Base-by-base conservation (phyloP, 2,329 filamentous ascomycete genomes). In the Pseudonectria buxi region DNA sequence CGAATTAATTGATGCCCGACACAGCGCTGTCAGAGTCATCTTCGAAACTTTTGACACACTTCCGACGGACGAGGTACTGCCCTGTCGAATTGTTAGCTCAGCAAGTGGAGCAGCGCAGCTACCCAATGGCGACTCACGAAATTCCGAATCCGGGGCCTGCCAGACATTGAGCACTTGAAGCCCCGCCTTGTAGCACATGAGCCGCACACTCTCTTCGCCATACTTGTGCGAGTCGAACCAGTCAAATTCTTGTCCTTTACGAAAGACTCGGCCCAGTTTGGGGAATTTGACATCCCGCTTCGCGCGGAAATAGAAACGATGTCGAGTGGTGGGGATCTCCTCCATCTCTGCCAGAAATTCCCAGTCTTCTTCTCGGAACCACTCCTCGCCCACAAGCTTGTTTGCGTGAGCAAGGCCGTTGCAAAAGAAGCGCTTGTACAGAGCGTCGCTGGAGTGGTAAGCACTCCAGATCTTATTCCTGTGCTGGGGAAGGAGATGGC, bases 191-290 rank as follows among this genome's bases (percentile, higher is more conserved):
- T 47, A 50, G 39, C 62, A 64, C 63, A 66, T 66, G 37, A 57
- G 48, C 15, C 51, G 51, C 10, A 66, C 62, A 22, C 51, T 52
- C 4, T 50, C 39, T 43, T 62, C 57, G 30, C 52, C 49, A 31
- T 65, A 64, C 45, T 65, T 66, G 47, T 66, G 63, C 24, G 63
- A 62, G 44, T 66, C 63, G 39, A 66, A 66, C 63, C 63, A 66
- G 40, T 66, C 63, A 12, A 65, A 49, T 37, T 64, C 59, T 28
- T 61, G 51, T 11, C 57, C 62, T 14, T 48, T 33, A 27, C 42
- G 35, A 26, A 65, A 57, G 10, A 40, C 39, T 12, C 48, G 47
- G 3, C 39, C 45, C 18, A 54, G 41, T 12, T 40, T 48, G 7
- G 40, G 34, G 12, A 62, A 44, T 5, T 38, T 36, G 24, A 66